Evolutionary conservation across 2,329 filamentous ascomycete species (phyloP).

Genomic region (Cylindrodendrum hubeiense): DNA sequence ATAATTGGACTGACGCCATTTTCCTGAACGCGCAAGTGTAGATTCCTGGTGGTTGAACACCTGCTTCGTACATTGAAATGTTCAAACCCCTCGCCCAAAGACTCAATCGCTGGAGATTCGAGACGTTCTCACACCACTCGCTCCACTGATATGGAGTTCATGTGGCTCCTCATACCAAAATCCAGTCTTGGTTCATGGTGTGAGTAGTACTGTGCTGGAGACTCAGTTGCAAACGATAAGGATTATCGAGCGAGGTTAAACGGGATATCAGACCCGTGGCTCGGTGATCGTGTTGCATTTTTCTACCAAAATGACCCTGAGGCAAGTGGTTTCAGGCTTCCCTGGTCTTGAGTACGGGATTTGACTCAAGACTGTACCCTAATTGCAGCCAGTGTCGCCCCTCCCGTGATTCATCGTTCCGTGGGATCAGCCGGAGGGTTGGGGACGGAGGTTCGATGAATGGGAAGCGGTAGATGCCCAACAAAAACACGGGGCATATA

Average conservation of each 20-base stretch:
- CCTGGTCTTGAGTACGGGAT: background rate
- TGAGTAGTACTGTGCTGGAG: background rate
- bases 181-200: background rate
- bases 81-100: background rate
- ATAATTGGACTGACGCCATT: background rate
- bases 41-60: background rate
- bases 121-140: background rate
- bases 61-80: background rate
- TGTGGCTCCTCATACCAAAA: background rate
- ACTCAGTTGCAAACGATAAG: background rate
- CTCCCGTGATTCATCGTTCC: no score
- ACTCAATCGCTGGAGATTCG: background rate
- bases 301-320: background rate
- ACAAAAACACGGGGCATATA: background rate
- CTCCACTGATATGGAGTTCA: background rate
- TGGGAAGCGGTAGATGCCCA: no score
- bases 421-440: no score
- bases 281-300: background rate
- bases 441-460: no score
- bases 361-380: no score
- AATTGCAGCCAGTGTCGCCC: no score
- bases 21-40: background rate
- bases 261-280: background rate
- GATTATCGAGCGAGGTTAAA: background rate
- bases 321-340: background rate